Evolutionary conservation across 176 grass and related monocot species (phyloP).

Genomic region (sorghum (Sorghum bicolor)): DNA sequence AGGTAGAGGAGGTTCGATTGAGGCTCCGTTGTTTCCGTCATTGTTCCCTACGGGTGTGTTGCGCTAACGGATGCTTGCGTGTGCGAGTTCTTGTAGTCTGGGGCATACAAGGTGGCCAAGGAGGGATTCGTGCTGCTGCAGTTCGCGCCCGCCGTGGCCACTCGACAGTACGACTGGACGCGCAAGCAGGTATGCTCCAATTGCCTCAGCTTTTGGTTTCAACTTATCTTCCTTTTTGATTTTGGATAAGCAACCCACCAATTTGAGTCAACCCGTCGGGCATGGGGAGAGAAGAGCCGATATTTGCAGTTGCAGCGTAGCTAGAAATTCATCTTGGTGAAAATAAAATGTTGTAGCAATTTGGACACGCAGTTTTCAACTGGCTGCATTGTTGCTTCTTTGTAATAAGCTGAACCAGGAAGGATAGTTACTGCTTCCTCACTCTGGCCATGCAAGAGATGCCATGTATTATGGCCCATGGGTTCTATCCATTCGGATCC

Average conservation of each 20-base stretch:
- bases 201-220: neutral
- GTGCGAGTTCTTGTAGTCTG: conserved; percentile 35
- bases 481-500: neutral
- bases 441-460: neutral
- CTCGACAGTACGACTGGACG: conserved; percentile 79
- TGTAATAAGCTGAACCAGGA: neutral
- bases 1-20: conserved; percentile 22
- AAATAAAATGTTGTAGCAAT: neutral
- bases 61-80: neutral
- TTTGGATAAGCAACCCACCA: neutral
- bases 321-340: neutral
- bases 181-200: conserved; percentile 63
- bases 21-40: neutral
- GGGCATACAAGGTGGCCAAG: conserved; percentile 78
- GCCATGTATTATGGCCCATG: neutral
- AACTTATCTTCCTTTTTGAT: neutral
- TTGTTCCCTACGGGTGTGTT: neutral
- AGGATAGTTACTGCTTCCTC: neutral
- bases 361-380: neutral
- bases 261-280: neutral
- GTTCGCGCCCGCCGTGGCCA: conserved; percentile 68
- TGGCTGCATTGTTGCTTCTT: neutral
- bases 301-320: neutral
- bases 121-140: conserved; percentile 89
- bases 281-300: too few species aligned